phyloP scores from a whole-genome alignment of 2,329 filamentous ascomycete species.

The Chalaropsis thielavioides region DNA sequence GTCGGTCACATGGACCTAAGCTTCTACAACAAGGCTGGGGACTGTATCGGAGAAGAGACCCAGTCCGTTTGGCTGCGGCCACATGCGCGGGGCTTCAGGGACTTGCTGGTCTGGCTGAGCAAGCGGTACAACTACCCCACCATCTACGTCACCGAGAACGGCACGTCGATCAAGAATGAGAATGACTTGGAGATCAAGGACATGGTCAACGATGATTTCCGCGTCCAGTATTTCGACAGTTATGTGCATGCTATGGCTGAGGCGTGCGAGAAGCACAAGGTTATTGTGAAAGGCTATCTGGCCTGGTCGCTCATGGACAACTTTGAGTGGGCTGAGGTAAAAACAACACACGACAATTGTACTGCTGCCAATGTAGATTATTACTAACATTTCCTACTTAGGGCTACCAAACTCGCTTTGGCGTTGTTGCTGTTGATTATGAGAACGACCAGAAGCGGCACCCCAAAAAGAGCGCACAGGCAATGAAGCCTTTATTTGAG shows the following conservation, averaged over 20 bases:
- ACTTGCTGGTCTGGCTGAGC: constrained; percentile 62
- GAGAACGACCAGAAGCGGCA: constrained; percentile 61
- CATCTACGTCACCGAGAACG: constrained; percentile 83
- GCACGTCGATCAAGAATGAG: constrained; percentile 70
- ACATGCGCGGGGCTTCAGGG: constrained; percentile 60
- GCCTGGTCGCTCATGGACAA: constrained; percentile 85
- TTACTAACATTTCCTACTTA: constrained; percentile 81
- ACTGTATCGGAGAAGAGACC: constrained; percentile 66
- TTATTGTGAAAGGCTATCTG: constrained; percentile 66
- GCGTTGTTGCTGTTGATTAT: constrained; percentile 74
- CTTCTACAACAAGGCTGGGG: constrained; percentile 55
- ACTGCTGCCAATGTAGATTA: constrained; percentile 40
- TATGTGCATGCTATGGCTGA: constrained; percentile 67
- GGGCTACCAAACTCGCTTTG: constrained; percentile 65
- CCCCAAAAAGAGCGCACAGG: constrained; percentile 70
- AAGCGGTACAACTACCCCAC: constrained; percentile 60
- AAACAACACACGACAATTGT: constrained; percentile 28
- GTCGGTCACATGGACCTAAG: constrained; percentile 61
- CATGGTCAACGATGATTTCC: constrained; percentile 69
- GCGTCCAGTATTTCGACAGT: constrained; percentile 60
- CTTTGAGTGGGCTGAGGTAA: constrained; percentile 70
- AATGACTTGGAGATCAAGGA: constrained; percentile 56
- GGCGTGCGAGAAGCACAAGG: constrained; percentile 56
- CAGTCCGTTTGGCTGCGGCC: constrained; percentile 71
- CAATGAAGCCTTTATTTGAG: constrained; percentile 56